These are phyloP conservation scores for Eucalyptus pauciflora DNA, from an alignment of 345 rosid genomes.

Conservation along the genomic window DNA sequence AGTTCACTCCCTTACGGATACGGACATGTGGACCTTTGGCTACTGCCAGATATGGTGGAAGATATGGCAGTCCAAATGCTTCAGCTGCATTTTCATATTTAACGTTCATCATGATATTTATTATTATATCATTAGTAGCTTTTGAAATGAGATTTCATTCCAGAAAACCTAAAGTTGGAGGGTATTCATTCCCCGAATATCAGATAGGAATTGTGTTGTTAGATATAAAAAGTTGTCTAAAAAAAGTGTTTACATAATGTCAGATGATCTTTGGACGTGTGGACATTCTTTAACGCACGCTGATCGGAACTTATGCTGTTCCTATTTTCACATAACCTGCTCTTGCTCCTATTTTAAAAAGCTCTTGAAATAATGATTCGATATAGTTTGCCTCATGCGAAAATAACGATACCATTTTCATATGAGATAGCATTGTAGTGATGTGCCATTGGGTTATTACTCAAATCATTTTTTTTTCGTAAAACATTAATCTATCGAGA, in stretches of 20 bases:
- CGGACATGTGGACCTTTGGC: not conserved
- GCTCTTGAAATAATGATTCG: not conserved
- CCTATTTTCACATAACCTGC: not conserved
- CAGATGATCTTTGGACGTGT: not conserved
- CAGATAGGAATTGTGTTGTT: no score
- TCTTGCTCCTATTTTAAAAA: not conserved
- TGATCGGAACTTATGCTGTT: not conserved
- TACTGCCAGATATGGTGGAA: not conserved
- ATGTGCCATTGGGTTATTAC: not conserved
- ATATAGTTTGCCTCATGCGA: not conserved
- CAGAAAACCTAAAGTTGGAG: not conserved
- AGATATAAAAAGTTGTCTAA: not conserved
- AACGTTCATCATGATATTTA: conserved; percentile 14
- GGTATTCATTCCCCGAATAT: no score
- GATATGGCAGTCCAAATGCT: not conserved
- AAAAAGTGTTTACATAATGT: not conserved
- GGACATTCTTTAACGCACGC: not conserved
- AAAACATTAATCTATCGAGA: not conserved
- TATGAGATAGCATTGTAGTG: not conserved
- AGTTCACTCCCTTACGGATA: conserved; percentile 24
- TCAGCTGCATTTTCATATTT: not conserved
- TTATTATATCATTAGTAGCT: conserved; percentile 27
- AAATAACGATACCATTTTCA: not conserved
- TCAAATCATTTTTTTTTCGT: not conserved
- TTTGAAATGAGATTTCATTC: not conserved